phyloP scores from a whole-genome alignment of 2,329 filamentous ascomycete species.

The Colletotrichum tabaci region DNA sequence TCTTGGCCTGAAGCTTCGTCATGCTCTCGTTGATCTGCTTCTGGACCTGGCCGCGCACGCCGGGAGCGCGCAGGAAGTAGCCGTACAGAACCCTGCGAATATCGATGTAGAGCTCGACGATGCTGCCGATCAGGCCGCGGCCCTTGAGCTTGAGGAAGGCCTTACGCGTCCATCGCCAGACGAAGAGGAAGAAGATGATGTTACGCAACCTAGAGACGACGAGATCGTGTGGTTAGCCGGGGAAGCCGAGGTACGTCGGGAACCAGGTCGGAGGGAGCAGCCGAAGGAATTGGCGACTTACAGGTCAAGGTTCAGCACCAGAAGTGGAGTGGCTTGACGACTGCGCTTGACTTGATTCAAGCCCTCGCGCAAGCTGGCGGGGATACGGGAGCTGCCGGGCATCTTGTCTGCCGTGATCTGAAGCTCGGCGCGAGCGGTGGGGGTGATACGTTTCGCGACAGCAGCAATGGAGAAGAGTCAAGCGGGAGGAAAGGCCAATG shows the following conservation, averaged over 20 bases:
- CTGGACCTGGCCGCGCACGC: constrained; percentile 88
- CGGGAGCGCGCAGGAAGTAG: constrained; percentile 87
- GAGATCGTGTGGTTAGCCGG: constrained; percentile 21
- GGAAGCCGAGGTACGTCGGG: constrained; percentile 9
- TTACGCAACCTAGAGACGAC: constrained; percentile 77
- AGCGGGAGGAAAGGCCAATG: neutral
- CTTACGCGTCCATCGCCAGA: constrained; percentile 86
- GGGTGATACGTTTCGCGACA: constrained; percentile 29
- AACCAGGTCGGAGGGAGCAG: neutral
- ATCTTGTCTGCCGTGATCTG: constrained; percentile 55
- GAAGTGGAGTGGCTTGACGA: constrained; percentile 68
- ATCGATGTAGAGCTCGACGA: constrained; percentile 80
- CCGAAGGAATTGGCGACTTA: constrained; percentile 59
- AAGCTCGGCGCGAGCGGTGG: constrained; percentile 28
- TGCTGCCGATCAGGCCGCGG: constrained; percentile 86
- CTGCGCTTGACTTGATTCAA: constrained; percentile 73
- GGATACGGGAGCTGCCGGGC: constrained; percentile 79
- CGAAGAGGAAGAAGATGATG: constrained; percentile 89
- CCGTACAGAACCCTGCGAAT: constrained; percentile 84
- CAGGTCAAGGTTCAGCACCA: constrained; percentile 78
- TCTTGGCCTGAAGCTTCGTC: constrained; percentile 84
- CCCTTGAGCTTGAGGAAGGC: constrained; percentile 89
- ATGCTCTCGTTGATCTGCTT: constrained; percentile 87
- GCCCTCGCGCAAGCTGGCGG: constrained; percentile 78
- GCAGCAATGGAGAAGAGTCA: neutral